Base-by-base conservation (phyloP, 2,329 filamentous ascomycete species). In the Aspergillus fumigatiaffinis region DNA sequence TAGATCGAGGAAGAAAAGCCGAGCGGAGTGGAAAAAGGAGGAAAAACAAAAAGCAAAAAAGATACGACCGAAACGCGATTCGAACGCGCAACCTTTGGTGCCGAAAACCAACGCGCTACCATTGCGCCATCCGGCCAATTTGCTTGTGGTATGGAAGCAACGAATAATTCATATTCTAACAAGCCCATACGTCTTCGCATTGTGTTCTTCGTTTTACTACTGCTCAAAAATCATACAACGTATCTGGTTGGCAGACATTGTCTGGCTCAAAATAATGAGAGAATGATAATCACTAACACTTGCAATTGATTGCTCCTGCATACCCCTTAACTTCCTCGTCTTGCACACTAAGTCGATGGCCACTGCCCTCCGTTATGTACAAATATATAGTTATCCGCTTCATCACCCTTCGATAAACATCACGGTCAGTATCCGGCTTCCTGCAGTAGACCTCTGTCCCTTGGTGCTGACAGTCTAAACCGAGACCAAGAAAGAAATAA, bases 91-190 rank as follows among this genome's bases (percentile, higher is more conserved):
- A 32, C 52, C 52, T 54, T 54, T 54, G 48, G 52, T 58, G 53
- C 56, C 56, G 56, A 55, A 58, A 58, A 58, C 56, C 52, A 56
- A 58, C 51, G 56, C 56, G 56, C 56, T 58, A 56, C 56, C 56
- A 56, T 58, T 58, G 56, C 56, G 56, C 56, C 56, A 58, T 47
- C 35, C 54, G 56, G 53, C 50, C 56, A 26, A 25, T 41, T 52
- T 47, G 20, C 3, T 47, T 47, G 32, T 3, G 1, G 14, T 17
- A 6, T 14, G 12, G 1, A 35, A 6, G 1, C 12, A 17, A 1
- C 12, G 4, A 3, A 17, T 6, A 1, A 3, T 14, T 17, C 12
- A 35, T 17, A 35, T 6, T 2, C 12, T 5, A 29, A 4, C 4
- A 1, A 2, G 2, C 1, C 0, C 0, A 14, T 2, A 35, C 25